These are phyloP conservation scores for Tolypocladium ophioglossoides DNA, from an alignment of 2,329 filamentous ascomycete species.

Conservation along the genomic window DNA sequence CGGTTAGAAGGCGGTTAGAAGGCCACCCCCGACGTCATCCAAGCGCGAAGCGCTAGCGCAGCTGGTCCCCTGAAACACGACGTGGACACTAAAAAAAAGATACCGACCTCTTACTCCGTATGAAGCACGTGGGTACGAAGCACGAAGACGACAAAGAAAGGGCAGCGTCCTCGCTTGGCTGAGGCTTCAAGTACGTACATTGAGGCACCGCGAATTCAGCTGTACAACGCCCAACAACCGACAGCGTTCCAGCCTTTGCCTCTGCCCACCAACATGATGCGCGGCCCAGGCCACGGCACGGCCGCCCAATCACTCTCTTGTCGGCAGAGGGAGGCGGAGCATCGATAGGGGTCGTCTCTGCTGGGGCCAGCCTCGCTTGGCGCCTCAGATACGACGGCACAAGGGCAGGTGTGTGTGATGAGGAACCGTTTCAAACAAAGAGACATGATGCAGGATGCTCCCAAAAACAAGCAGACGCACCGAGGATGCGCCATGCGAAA, in stretches of 20 bases:
- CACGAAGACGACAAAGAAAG: not conserved
- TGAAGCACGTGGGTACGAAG: not conserved
- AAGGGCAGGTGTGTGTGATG: not conserved
- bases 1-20: not conserved
- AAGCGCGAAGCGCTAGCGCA: not conserved
- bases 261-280: too few relatives aligned
- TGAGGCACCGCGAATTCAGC: too few relatives aligned
- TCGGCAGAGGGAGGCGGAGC: not conserved
- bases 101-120: not conserved
- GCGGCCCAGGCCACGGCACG: too few relatives aligned
- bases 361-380: not conserved
- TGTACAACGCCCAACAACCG: too few relatives aligned
- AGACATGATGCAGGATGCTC: not conserved
- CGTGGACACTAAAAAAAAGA: not conserved
- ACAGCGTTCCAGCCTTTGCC: too few relatives aligned
- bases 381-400: not conserved
- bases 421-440: not conserved
- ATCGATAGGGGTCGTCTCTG: not conserved
- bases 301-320: not conserved
- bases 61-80: not conserved
- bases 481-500: too few relatives aligned
- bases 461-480: not conserved
- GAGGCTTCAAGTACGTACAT: not conserved
- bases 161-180: not conserved
- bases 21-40: not conserved